Evolutionary conservation across 148 eudicot species (phyloP).

Genomic region (Rheum nobile): DNA sequence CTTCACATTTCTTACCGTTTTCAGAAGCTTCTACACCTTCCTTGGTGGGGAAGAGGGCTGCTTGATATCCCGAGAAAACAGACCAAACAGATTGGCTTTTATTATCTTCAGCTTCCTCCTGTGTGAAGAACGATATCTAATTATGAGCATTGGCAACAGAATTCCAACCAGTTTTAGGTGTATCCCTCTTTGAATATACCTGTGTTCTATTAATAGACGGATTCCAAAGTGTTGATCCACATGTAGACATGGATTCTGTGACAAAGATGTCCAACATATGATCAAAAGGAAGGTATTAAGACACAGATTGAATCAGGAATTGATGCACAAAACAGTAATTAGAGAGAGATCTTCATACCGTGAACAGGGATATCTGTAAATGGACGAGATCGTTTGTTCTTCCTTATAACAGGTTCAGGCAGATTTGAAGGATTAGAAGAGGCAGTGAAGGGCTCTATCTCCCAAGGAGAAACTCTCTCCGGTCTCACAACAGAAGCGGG

Average conservation of each 20-base stretch:
- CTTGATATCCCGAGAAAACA: conserved; percentile 6
- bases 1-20: background rate
- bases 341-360: background rate
- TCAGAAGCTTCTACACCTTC: background rate
- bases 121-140: background rate
- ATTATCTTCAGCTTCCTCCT: conserved; percentile 4
- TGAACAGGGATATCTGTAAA: conserved; percentile 32
- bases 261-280: background rate
- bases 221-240: background rate
- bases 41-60: background rate
- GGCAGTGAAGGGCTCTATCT: conserved; percentile 70
- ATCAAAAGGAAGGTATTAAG: background rate
- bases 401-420: conserved; percentile 26
- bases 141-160: background rate
- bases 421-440: conserved; percentile 34
- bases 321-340: background rate
- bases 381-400: conserved; percentile 63
- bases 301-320: background rate
- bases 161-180: background rate
- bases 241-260: background rate
- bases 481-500: conserved; percentile 67
- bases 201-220: background rate
- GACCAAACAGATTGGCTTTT: conserved; percentile 2
- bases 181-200: background rate
- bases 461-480: conserved; percentile 95